phyloP scores from a whole-genome alignment of 2,329 filamentous ascomycete genomes.

The Ophiobolus disseminans region DNA sequence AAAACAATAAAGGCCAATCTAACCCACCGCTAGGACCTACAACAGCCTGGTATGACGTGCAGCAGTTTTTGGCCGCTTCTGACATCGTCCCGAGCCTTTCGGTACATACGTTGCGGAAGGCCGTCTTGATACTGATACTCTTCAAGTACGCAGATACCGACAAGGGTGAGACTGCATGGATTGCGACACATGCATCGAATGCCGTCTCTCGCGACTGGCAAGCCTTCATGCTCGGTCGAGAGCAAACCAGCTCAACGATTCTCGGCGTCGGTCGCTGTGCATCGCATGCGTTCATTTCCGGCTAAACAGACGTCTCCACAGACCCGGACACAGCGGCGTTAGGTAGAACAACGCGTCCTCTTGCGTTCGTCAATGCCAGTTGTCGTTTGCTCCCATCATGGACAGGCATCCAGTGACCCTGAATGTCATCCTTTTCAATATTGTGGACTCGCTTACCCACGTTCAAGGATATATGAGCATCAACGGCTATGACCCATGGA shows the following conservation, averaged over 20 bases:
- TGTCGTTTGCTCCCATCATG: not conserved
- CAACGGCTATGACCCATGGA: slow-evolving; percentile 14
- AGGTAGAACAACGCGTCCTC: not conserved
- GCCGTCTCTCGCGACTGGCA: too few species aligned
- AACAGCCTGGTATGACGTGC: slow-evolving; percentile 10
- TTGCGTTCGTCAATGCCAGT: not conserved
- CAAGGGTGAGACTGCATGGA: not conserved
- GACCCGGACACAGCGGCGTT: not conserved
- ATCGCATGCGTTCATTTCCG: not conserved
- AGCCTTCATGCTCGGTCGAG: too few species aligned
- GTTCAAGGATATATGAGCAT: slow-evolving; percentile 14
- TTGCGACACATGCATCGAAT: not conserved
- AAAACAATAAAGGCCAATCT: slow-evolving; percentile 17
- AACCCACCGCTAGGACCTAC: not conserved
- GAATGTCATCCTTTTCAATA: not conserved
- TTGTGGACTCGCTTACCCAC: slow-evolving; percentile 12
- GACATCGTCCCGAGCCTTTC: not conserved
- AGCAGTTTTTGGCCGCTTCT: not conserved
- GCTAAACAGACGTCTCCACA: slow-evolving; percentile 1
- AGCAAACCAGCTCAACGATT: not conserved
- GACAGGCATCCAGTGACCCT: not conserved
- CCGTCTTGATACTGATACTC: not conserved
- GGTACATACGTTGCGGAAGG: not conserved
- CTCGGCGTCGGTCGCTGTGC: not conserved
- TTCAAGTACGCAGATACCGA: not conserved